Conservation (phyloP, 1,284 basidiomycete species). For the Cutaneotrichosporon cavernicola region DNA sequence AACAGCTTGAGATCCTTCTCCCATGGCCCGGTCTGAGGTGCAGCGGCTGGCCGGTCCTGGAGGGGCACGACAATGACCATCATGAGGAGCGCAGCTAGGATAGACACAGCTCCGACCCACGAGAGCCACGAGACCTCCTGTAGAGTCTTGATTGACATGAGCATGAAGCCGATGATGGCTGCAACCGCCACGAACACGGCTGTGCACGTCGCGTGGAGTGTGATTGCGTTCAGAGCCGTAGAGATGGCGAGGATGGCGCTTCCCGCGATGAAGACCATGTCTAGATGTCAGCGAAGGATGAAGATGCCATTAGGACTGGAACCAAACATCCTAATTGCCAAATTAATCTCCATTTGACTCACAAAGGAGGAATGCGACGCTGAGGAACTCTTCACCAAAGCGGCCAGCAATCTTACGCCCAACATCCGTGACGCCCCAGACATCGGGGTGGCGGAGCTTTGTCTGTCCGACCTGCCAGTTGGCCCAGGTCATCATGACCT, state of each 20-base stretch:
- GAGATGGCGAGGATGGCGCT: conserved; percentile 11
- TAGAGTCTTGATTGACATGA: conserved; percentile 39
- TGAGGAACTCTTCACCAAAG: conserved; percentile 23
- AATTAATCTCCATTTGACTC: neutral
- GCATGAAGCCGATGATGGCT: conserved; percentile 29
- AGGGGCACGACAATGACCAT: conserved; percentile 45
- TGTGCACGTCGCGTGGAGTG: conserved; percentile 38
- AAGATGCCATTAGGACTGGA: neutral
- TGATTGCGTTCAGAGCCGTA: conserved; percentile 16
- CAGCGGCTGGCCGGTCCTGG: conserved; percentile 42
- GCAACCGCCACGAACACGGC: conserved; percentile 37
- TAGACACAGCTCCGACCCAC: conserved; percentile 40
- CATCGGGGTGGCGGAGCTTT: conserved; percentile 26
- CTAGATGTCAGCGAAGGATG: neutral
- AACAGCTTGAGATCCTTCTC: conserved; percentile 38
- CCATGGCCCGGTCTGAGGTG: conserved; percentile 39
- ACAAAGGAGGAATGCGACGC: conserved; percentile 10
- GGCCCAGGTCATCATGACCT: neutral
- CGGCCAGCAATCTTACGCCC: conserved; percentile 25
- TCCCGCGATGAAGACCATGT: conserved; percentile 15
- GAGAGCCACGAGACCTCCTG: conserved; percentile 39
- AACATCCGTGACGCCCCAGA: conserved; percentile 30
- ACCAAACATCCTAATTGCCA: neutral
- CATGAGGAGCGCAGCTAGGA: conserved; percentile 38
- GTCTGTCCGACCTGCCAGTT: conserved; percentile 21